Conservation (phyloP, 176 grass and related monocot genomes). For the Oryza australiensis region DNA sequence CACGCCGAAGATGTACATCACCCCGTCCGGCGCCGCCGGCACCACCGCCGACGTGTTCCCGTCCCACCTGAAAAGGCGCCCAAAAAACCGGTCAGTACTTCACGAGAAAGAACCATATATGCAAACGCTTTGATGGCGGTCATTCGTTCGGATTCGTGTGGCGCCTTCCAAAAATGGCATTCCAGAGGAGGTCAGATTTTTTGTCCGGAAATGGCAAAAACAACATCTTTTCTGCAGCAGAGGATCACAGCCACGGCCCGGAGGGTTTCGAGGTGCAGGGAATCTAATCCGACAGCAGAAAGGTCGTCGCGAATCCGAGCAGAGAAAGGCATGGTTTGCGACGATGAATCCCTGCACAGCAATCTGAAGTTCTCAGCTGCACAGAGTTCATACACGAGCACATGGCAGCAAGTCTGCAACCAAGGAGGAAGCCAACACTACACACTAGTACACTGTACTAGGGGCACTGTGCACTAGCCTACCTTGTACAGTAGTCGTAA, state of each 20-base stretch:
- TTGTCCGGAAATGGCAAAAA: background rate
- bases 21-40: conserved; percentile 41
- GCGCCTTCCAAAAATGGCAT: conserved; percentile 19
- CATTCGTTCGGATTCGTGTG: background rate
- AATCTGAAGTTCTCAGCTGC: no score
- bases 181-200: background rate
- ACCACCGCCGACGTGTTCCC: conserved; percentile 66
- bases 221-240: background rate
- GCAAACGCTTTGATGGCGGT: background rate
- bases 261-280: background rate
- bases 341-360: background rate
- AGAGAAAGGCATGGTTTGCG: background rate
- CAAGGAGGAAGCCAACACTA: no score
- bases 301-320: conserved; percentile 14
- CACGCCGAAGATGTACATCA: conserved; percentile 66
- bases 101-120: no score
- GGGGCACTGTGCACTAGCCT: background rate
- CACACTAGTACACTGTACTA: no score
- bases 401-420: background rate
- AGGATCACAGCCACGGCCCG: conserved; percentile 22
- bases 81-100: background rate
- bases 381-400: background rate
- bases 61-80: conserved; percentile 64
- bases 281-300: conserved; percentile 21
- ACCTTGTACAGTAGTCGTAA: background rate